Evolutionary conservation across 164 flowering plant species (phyloP), one percentile per base, ranked within the genome.

Genomic region (Stephania cephalantha): DNA sequence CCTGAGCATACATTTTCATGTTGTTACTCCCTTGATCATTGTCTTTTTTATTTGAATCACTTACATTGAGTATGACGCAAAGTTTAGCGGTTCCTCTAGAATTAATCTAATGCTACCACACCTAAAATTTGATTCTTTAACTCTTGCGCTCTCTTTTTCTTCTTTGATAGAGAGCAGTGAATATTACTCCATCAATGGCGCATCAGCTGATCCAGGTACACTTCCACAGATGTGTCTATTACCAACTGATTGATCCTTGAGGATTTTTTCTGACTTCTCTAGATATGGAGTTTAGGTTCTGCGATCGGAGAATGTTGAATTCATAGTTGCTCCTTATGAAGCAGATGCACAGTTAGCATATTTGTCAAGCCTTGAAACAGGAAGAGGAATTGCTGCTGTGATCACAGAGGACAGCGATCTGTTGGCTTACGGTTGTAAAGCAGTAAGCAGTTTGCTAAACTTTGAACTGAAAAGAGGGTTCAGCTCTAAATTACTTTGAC

Each of bases 281-380:
- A 68, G 7, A 69, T 11, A n/a, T 31, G 10, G 18, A n/a, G 66
- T 78, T 75, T 87, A 93, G 97, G 79, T 85, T 75, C 73, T 93
- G 76, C 88, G 82, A 76, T 81, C 82, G 22, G 91, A 89, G 79
- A 83, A 85, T 31, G 78, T 93, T 72, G 95, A 93, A 76, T 93
- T 84, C 74, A 78, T 91, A 22, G 97, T 93, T 70, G 97, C 98
- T 58, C 98, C 98, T 18, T 91, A 93, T 77, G 97, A 93, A 82
- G 98, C 97, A 72, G 95, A 93, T 90, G 98, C 98, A 69, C 97
- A 93, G 76, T 79, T 94, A 76, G 95, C 98, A 63, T 90, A 88
- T 71, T 71, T 92, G 63, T 82, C 92, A 52, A 85, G 78, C 68
- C 85, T 89, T 50, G 85, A 85, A 72, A 81, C 50, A 46, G 75